phyloP scores from a whole-genome alignment of 2,329 filamentous ascomycete species.

The Fusarium chaquense region DNA sequence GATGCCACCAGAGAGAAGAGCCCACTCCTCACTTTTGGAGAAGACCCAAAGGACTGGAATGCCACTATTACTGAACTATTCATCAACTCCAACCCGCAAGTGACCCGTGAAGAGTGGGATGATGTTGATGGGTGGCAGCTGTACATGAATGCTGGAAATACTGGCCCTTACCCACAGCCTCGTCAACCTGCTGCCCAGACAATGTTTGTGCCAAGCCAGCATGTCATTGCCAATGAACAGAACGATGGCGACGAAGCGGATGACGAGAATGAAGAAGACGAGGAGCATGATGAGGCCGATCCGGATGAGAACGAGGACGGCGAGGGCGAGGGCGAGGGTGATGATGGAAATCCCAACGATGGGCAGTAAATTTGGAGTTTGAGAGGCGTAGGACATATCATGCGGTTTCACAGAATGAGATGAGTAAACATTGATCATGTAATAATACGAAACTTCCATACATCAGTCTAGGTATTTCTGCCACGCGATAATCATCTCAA shows the following conservation, averaged over 20 bases:
- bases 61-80: slow-evolving; percentile 11
- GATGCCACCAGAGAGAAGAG: neutral
- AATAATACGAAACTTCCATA: neutral
- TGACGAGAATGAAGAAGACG: neutral
- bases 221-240: neutral
- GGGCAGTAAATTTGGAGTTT: neutral
- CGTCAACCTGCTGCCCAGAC: too few relatives aligned
- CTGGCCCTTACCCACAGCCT: neutral
- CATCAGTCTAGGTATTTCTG: neutral
- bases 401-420: neutral
- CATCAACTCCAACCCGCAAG: slow-evolving; percentile 10
- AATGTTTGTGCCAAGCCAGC: neutral
- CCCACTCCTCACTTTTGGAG: neutral
- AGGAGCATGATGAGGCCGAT: neutral
- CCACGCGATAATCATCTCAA: neutral
- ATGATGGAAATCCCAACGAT: neutral
- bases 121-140: slow-evolving; percentile 6
- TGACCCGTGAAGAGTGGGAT: slow-evolving; percentile 1
- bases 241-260: neutral
- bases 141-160: slow-evolving; percentile 2
- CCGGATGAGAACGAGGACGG: neutral
- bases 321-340: neutral
- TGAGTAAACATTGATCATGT: neutral
- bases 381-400: neutral
- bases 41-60: slow-evolving; percentile 24